Evolutionary conservation across 1,284 basidiomycete species (phyloP).

Genomic region (Somion occarium): DNA sequence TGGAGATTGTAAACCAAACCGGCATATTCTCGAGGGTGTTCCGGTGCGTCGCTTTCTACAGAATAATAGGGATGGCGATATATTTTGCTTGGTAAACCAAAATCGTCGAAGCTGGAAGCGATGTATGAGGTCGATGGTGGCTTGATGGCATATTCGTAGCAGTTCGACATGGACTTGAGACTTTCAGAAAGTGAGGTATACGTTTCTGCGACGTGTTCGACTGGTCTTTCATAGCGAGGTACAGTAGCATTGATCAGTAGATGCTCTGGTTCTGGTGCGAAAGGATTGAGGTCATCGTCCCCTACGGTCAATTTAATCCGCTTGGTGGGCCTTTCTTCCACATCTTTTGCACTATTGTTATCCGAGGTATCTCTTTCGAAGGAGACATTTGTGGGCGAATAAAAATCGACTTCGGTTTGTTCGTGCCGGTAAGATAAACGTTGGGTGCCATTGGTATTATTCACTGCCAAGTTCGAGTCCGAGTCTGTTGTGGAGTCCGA

Average conservation of each 20-base stretch:
- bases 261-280: not conserved
- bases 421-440: too few species aligned
- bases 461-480: too few species aligned
- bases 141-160: conserved; percentile 44
- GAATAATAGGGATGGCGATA: conserved; percentile 83
- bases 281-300: not conserved
- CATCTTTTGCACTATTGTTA: not conserved
- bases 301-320: not conserved
- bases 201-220: not conserved
- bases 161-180: not conserved
- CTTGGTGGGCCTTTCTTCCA: not conserved
- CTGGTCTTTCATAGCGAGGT: not conserved
- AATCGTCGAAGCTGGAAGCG: conserved; percentile 43
- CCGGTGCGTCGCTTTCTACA: conserved; percentile 66
- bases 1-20: conserved; percentile 74
- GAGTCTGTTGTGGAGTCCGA: not conserved
- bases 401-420: not conserved
- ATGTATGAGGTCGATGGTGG: conserved; percentile 60
- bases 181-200: not conserved
- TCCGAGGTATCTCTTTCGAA: not conserved
- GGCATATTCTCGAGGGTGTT: conserved; percentile 71
- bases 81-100: conserved; percentile 55
- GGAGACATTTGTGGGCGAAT: not conserved
- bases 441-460: too few species aligned
- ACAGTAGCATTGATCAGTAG: not conserved